phyloP scores from a whole-genome alignment of 2,329 filamentous ascomycete genomes.

The Pyricularia grisea region DNA sequence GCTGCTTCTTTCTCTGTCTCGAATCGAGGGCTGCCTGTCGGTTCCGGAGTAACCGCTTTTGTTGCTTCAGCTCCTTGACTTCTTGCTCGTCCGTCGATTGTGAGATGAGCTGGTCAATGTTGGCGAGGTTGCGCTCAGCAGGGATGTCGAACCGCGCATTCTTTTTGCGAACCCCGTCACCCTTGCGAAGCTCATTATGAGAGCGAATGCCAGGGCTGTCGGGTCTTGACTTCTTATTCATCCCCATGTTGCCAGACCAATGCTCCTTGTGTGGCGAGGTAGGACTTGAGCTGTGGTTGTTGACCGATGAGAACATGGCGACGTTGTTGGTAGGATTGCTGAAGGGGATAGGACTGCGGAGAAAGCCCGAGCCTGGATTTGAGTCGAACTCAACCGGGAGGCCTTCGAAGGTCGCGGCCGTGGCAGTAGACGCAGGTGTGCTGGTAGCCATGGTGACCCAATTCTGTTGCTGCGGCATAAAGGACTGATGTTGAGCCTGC shows the following conservation, averaged over 20 bases:
- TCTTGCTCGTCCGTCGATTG: constrained; percentile 83
- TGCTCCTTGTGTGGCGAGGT: constrained; percentile 47
- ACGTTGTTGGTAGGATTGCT: constrained; percentile 38
- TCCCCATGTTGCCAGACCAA: constrained; percentile 41
- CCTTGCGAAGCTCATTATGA: constrained; percentile 67
- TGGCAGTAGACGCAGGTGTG: constrained; percentile 46
- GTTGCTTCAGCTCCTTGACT: constrained; percentile 97
- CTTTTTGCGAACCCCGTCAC: constrained; percentile 96
- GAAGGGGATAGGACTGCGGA: constrained; percentile 43
- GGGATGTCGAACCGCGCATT: constrained; percentile 97
- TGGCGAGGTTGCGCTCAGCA: constrained; percentile 81
- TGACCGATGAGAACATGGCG: constrained; percentile 43
- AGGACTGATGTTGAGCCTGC: constrained; percentile 30
- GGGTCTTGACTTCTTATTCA: constrained; percentile 53
- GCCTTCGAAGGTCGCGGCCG: constrained; percentile 64
- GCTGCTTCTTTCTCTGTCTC: constrained; percentile 93
- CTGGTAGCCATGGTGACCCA: constrained; percentile 52
- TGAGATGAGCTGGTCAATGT: constrained; percentile 88
- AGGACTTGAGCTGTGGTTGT: constrained; percentile 35
- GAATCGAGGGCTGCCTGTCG: constrained; percentile 98
- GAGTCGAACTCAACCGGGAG: constrained; percentile 46
- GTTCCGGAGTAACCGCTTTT: constrained; percentile 90
- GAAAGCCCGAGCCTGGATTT: constrained; percentile 34
- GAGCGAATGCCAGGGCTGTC: constrained; percentile 62
- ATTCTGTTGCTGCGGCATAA: constrained; percentile 28